Evolutionary conservation across 225 moss, liverwort and hornwort species (phyloP).

Genomic region (Rhytidiadelphus loreus): DNA sequence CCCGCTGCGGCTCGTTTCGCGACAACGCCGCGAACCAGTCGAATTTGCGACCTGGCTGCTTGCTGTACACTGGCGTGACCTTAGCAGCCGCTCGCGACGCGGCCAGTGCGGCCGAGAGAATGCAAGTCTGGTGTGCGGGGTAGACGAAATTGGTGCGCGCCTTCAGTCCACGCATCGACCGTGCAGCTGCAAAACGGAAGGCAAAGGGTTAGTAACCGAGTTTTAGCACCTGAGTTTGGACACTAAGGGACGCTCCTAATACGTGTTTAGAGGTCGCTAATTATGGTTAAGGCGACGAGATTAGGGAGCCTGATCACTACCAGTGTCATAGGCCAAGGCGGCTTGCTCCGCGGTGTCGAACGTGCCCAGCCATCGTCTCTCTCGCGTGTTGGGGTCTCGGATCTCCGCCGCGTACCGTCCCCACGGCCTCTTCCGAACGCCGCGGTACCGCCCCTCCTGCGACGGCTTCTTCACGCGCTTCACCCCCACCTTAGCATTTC

Average conservation of each 20-base stretch:
- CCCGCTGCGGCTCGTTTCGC: not conserved
- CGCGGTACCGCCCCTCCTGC: slow-evolving; percentile 59
- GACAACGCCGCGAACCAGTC: slow-evolving; percentile 28
- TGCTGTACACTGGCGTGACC: not conserved
- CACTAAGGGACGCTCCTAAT: not conserved
- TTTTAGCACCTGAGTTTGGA: not conserved
- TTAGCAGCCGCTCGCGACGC: slow-evolving; percentile 11
- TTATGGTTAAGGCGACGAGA: not conserved
- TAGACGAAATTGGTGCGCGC: slow-evolving; percentile 84
- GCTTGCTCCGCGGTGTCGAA: slow-evolving; percentile 62
- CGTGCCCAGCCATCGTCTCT: slow-evolving; percentile 78
- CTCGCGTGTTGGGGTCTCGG: slow-evolving; percentile 76
- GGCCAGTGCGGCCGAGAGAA: slow-evolving; percentile 31
- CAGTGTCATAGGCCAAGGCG: slow-evolving; percentile 73
- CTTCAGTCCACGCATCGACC: slow-evolving; percentile 71
- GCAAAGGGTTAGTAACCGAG: not conserved
- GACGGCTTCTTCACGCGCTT: slow-evolving; percentile 23
- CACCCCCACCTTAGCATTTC: not conserved
- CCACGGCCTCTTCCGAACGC: slow-evolving; percentile 85
- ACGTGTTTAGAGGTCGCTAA: not conserved
- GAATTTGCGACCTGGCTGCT: not conserved
- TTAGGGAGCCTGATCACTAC: not conserved
- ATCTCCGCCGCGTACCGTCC: slow-evolving; percentile 89
- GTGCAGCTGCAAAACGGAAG: slow-evolving; percentile 22
- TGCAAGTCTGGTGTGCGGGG: slow-evolving; percentile 44